phyloP scores from a whole-genome alignment of 257 asterid species.

The Salvia miltiorrhiza region DNA sequence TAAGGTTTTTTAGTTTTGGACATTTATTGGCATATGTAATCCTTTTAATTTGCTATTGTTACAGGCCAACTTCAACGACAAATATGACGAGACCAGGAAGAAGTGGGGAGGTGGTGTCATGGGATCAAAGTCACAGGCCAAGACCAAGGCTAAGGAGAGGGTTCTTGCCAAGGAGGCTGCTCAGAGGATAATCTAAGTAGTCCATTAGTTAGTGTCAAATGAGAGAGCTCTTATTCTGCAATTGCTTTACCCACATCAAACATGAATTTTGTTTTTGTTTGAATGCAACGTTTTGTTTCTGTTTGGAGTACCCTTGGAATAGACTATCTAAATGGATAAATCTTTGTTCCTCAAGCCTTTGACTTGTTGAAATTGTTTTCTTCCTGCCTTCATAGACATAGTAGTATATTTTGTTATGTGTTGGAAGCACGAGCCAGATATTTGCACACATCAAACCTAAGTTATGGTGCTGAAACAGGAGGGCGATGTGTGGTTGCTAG shows the following conservation, averaged over 20 bases:
- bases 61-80: constrained; percentile 56
- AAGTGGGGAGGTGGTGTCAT: constrained; percentile 69
- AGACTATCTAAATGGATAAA: not conserved
- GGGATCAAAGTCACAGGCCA: constrained; percentile 62
- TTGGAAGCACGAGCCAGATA: no score
- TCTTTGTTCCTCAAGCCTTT: not conserved
- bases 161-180: constrained; percentile 59
- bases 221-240: not conserved
- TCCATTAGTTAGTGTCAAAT: constrained; percentile 12
- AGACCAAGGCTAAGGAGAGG: constrained; percentile 51
- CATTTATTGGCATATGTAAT: not conserved
- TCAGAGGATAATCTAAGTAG: constrained; percentile 36
- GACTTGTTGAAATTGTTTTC: not conserved
- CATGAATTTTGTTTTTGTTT: constrained; percentile 20
- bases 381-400: no score
- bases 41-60: not conserved
- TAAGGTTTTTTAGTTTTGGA: not conserved
- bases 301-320: not conserved
- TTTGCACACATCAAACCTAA: no score
- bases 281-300: not conserved
- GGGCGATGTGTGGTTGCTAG: no score
- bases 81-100: constrained; percentile 50
- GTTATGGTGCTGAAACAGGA: no score
- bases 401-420: no score
- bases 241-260: not conserved